phyloP scores from a whole-genome alignment of 2,329 filamentous ascomycete species.

The Samsoniella hepiali region DNA sequence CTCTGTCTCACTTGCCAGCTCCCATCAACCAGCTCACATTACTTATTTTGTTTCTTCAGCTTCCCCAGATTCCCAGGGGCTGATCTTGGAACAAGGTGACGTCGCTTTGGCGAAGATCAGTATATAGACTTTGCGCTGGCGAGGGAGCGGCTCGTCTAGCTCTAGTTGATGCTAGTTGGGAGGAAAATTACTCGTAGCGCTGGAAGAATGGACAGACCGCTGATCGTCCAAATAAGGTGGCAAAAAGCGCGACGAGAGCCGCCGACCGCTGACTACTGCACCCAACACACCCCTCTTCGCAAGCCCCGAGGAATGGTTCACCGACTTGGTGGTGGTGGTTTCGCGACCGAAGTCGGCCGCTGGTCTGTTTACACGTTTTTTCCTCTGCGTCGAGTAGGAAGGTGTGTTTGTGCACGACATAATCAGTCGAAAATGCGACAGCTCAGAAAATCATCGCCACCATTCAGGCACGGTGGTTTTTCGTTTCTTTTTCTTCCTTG shows the following conservation, averaged over 20 bases:
- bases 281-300: background rate
- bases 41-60: background rate
- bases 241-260: background rate
- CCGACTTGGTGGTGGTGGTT: background rate
- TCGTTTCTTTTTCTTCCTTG: background rate
- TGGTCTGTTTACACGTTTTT: background rate
- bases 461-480: conserved; percentile 1
- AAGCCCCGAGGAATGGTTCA: background rate
- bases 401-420: background rate
- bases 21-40: background rate
- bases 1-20: background rate
- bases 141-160: background rate
- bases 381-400: background rate
- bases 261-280: background rate
- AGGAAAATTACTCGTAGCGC: background rate
- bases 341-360: background rate
- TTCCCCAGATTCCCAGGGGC: conserved; percentile 10
- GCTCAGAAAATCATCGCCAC: conserved; percentile 8
- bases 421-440: conserved; percentile 1
- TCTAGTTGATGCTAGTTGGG: background rate
- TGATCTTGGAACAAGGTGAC: background rate
- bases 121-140: background rate
- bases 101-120: background rate
- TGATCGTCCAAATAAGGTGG: conserved; percentile 7
- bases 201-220: background rate